Evolutionary conservation across 371 early-diverging fungal species (phyloP).

Genomic region (Dichotomocladium elegans): DNA sequence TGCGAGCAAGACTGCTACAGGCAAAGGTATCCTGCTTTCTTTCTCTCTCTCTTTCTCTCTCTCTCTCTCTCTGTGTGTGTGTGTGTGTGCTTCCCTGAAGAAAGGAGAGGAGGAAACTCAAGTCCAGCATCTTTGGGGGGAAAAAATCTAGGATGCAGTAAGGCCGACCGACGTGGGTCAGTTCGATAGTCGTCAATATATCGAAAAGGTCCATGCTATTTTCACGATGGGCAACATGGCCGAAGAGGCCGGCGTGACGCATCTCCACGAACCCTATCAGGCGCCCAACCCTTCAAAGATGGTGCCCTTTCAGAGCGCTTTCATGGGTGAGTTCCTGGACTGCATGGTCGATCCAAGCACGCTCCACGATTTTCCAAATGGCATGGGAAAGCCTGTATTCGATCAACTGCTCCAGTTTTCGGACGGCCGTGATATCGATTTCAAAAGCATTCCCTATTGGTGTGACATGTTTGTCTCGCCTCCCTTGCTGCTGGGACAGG

Average conservation of each 20-base stretch:
- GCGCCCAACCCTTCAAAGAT: conserved; percentile 19
- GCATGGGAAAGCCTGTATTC: conserved; percentile 28
- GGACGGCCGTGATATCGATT: conserved; percentile 35
- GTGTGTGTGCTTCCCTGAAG: no score
- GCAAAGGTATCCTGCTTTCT: conserved; percentile 7
- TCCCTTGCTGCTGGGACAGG: conserved; percentile 24
- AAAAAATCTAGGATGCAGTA: background rate
- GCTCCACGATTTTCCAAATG: background rate
- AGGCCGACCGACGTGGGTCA: conserved; percentile 4
- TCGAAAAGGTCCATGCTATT: conserved; percentile 26
- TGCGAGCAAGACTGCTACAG: conserved; percentile 27
- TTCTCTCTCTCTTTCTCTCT: no score
- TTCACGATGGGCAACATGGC: conserved; percentile 45
- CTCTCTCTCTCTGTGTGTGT: no score
- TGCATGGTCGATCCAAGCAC: conserved; percentile 4
- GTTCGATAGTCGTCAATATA: conserved; percentile 21
- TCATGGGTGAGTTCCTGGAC: conserved; percentile 25
- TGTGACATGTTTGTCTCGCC: conserved; percentile 47
- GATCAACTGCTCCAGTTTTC: conserved; percentile 25
- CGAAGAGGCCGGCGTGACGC: conserved; percentile 27
- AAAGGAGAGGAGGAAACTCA: background rate
- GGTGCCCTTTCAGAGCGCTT: conserved; percentile 18
- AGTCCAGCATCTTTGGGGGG: background rate
- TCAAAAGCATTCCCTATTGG: conserved; percentile 27
- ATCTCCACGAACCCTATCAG: conserved; percentile 12